Conservation (phyloP, 768 basidiomycete genomes). For the Boletus tylopilopsis region DNA sequence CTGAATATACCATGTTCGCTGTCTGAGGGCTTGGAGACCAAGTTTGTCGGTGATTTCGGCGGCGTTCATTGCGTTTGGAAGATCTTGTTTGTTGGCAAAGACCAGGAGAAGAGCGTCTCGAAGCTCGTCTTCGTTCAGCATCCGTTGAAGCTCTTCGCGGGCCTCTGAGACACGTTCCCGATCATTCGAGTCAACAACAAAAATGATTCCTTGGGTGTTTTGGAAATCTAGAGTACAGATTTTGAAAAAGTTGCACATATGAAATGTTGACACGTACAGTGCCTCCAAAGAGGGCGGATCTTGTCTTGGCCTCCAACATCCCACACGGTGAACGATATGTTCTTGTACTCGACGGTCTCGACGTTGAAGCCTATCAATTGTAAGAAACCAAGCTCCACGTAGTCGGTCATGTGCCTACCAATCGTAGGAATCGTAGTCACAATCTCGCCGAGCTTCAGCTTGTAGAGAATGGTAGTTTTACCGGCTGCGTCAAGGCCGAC, state of each 20-base stretch:
- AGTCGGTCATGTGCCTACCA: slow-evolving; percentile 53
- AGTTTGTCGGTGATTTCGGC: slow-evolving; percentile 99
- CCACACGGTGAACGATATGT: slow-evolving; percentile 99
- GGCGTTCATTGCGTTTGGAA: slow-evolving; percentile 99
- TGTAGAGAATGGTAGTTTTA: slow-evolving; percentile 98
- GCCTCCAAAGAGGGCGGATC: slow-evolving; percentile 99
- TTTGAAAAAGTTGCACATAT: slow-evolving; percentile 7
- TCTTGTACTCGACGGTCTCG: slow-evolving; percentile 99
- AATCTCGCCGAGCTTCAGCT: slow-evolving; percentile 99
- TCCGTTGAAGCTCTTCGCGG: slow-evolving; percentile 97
- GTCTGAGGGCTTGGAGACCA: slow-evolving; percentile 93
- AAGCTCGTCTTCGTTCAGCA: slow-evolving; percentile 99
- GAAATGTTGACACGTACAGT: slow-evolving; percentile 63
- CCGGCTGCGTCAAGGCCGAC: slow-evolving; percentile 99
- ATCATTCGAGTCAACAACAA: slow-evolving; percentile 99
- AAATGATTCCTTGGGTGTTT: slow-evolving; percentile 99
- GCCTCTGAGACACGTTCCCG: slow-evolving; percentile 99
- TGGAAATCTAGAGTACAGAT: slow-evolving; percentile 80
- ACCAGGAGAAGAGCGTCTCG: slow-evolving; percentile 97
- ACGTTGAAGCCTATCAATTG: slow-evolving; percentile 90
- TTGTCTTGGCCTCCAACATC: slow-evolving; percentile 99
- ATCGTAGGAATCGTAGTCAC: slow-evolving; percentile 99
- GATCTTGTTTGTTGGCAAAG: slow-evolving; percentile 99
- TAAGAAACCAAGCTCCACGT: slow-evolving; percentile 4
- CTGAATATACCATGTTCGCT: slow-evolving; percentile 98